phyloP scores from a whole-genome alignment of 2,329 filamentous ascomycete genomes.

The Pseudogymnoascus verrucosus region DNA sequence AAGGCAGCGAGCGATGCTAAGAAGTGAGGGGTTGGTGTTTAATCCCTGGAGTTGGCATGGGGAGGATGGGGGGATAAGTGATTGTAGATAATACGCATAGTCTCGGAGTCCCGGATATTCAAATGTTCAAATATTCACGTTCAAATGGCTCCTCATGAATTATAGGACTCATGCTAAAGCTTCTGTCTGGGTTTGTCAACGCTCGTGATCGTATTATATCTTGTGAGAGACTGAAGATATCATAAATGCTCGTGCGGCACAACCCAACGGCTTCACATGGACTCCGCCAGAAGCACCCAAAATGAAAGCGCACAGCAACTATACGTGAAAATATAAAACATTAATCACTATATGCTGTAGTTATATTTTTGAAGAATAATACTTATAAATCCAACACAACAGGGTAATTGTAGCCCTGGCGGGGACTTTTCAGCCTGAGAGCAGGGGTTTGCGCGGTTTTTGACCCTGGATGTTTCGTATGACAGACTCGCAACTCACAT shows the following conservation, averaged over 20 bases:
- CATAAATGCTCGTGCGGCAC: not conserved
- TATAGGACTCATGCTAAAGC: too few species aligned
- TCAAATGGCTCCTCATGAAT: not conserved
- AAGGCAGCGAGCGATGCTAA: constrained; percentile 43
- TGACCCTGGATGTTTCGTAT: not conserved
- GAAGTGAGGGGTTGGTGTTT: not conserved
- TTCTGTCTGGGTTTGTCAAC: not conserved
- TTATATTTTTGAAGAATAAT: not conserved
- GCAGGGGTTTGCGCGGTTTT: constrained; percentile 1
- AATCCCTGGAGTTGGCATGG: not conserved
- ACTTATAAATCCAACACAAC: not conserved
- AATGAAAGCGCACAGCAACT: not conserved
- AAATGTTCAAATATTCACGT: not conserved
- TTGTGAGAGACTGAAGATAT: not conserved
- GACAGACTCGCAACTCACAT: not conserved
- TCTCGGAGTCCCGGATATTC: constrained; percentile 6
- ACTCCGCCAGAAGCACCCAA: not conserved
- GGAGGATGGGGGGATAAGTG: constrained; percentile 30
- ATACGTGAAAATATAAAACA: not conserved
- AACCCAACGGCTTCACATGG: not conserved
- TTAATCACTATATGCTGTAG: not conserved
- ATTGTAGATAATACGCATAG: constrained; percentile 8
- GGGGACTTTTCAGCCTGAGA: not conserved
- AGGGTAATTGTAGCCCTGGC: not conserved
- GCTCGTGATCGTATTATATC: not conserved